Evolutionary conservation across 495 filamentous ascomycete genomes (phyloP), one percentile per base, ranked within the genome.

Genomic region (Hypoxylon fragiforme): DNA sequence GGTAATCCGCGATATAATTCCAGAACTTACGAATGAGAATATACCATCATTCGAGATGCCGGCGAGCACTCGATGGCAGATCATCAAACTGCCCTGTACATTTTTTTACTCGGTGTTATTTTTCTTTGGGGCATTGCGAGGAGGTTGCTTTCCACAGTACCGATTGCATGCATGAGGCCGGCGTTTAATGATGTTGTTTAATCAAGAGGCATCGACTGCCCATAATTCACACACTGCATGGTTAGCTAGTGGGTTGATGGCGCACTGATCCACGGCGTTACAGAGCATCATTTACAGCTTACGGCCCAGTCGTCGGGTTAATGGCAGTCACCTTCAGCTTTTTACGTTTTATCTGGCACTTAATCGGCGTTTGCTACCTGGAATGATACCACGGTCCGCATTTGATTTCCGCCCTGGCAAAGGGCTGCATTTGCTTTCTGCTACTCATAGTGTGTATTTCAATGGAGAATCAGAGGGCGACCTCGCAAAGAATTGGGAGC

Each of bases 111-210:
- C 9, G 24, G 4, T 28, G 9, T 9, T 60, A 57, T 59, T 68
- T 63, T 52, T 41, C 38, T 55, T 38, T 44, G 52, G 54, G 70
- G 69, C 66, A 72, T 72, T 62, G 64, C 64, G 62, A 68, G 60
- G 64, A 61, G 65, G 41, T 50, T 62, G 50, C 50, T 62, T 66
- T 68, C 70, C 63, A 75, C 63, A 64, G 70, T 64, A 69, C 62
- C 65, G 51, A 68, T 59, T 69, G 69, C 72, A 76, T 76, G 63
- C 65, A 73, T 69, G 36, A 53, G 63, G 67, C 50, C 59, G 70
- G 70, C 70, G 71, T 72, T 74, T 66, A 62, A 67, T 71, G 66
- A 59, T 54, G 51, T 57, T 64, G 43, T 52, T 66, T 57, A 65
- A 48, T 62, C 20, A 62, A 31, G 56, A 59, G 50, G 52, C 59